Percentiles rank a stretch among this genome's conserved stretches.
These are phyloP conservation scores for Colletotrichum lentis DNA, from an alignment of 2,329 filamentous ascomycete species.

Conservation along the genomic window DNA sequence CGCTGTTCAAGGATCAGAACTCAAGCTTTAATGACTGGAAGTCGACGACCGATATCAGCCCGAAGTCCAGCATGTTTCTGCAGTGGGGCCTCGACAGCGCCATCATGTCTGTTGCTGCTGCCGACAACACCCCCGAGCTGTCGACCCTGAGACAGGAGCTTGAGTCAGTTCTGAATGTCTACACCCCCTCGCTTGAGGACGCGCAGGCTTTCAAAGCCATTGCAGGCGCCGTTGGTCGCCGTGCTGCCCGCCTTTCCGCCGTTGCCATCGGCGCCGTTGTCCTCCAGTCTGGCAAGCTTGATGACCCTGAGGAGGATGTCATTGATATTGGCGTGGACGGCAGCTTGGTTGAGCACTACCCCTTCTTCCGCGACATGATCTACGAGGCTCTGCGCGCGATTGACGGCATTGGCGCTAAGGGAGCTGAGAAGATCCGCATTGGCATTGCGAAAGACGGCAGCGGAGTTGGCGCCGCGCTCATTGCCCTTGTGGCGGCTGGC, in stretches of 20 bases:
- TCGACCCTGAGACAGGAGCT: slow-evolving; percentile 79
- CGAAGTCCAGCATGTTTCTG: slow-evolving; percentile 73
- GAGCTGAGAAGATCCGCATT: slow-evolving; percentile 88
- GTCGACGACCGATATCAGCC: slow-evolving; percentile 74
- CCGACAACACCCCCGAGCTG: slow-evolving; percentile 77
- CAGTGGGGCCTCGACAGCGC: slow-evolving; percentile 92
- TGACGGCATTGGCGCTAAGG: slow-evolving; percentile 77
- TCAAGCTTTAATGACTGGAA: slow-evolving; percentile 74
- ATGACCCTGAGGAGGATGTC: slow-evolving; percentile 70
- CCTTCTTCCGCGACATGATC: slow-evolving; percentile 87
- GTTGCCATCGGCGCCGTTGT: slow-evolving; percentile 88
- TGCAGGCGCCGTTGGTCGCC: slow-evolving; percentile 83
- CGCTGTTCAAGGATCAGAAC: slow-evolving; percentile 80
- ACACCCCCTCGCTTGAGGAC: slow-evolving; percentile 80
- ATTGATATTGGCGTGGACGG: slow-evolving; percentile 94
- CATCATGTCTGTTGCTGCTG: slow-evolving; percentile 86
- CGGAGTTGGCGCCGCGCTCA: slow-evolving; percentile 93
- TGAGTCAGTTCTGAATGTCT: slow-evolving; percentile 78
- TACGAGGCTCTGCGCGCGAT: slow-evolving; percentile 81
- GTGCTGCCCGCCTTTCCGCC: slow-evolving; percentile 86
- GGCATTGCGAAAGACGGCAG: slow-evolving; percentile 97
- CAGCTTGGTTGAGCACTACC: slow-evolving; percentile 94
- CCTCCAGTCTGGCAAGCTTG: slow-evolving; percentile 78
- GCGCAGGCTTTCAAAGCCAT: slow-evolving; percentile 87
- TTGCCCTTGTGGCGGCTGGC: slow-evolving; percentile 85